A percentile compares a stretch with the other conserved stretches of the same genome.
These are phyloP conservation scores for Dalechampia spathulata DNA, from an alignment of 441 rosid species.

Conservation along the genomic window DNA sequence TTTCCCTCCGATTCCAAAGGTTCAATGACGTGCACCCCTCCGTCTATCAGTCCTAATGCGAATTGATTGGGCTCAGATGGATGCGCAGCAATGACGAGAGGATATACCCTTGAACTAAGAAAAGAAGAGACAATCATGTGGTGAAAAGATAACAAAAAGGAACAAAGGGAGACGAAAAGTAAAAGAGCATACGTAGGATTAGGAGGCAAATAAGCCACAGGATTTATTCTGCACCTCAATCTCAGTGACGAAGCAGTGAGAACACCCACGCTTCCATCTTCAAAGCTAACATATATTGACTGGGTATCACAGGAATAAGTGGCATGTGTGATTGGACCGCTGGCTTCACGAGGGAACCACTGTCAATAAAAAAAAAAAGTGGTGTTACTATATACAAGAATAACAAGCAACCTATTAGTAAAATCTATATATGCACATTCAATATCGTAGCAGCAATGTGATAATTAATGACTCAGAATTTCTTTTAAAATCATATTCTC, in stretches of 20 bases:
- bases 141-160: not conserved
- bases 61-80: slow-evolving; percentile 71
- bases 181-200: slow-evolving; percentile 49
- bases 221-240: slow-evolving; percentile 67
- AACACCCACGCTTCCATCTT: slow-evolving; percentile 63
- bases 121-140: not conserved
- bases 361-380: slow-evolving; percentile 21
- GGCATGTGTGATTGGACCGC: slow-evolving; percentile 77
- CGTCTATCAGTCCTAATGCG: slow-evolving; percentile 74
- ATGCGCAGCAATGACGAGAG: slow-evolving; percentile 77
- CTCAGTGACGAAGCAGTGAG: slow-evolving; percentile 52
- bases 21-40: slow-evolving; percentile 61
- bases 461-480: not conserved
- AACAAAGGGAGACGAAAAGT: not conserved
- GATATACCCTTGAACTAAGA: slow-evolving; percentile 62
- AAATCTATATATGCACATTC: slow-evolving; percentile 2
- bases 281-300: slow-evolving; percentile 63
- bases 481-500: not conserved
- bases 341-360: slow-evolving; percentile 64
- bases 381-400: no score
- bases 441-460: not conserved
- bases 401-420: not conserved
- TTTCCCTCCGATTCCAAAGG: slow-evolving; percentile 65
- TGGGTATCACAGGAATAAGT: slow-evolving; percentile 73
- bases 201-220: slow-evolving; percentile 52